Evolutionary conservation across 768 basidiomycete species (phyloP).

Genomic region (Kwoniella dejecticola): DNA sequence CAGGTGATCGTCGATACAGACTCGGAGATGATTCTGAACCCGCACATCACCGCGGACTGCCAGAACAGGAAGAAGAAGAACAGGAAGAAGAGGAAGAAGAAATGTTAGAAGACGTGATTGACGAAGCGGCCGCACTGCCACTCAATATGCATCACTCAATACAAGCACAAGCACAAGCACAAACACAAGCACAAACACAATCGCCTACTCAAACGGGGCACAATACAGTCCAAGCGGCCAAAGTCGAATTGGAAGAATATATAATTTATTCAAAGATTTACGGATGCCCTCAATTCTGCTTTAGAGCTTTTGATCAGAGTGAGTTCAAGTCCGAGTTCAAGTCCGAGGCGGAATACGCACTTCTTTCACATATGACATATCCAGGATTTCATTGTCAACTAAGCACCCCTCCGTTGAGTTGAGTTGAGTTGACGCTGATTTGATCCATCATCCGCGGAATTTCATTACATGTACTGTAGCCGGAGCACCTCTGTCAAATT

Average conservation of each 20-base stretch:
- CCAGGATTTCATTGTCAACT: too few species aligned
- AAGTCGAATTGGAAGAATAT: slow-evolving; percentile 19
- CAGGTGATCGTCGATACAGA: too few species aligned
- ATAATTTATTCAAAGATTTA: slow-evolving; percentile 29
- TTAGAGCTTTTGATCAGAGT: slow-evolving; percentile 30
- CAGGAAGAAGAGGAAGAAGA: slow-evolving; percentile 16
- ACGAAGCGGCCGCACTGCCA: slow-evolving; percentile 60
- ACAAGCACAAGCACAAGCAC: too few species aligned
- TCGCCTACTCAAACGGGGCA: too few species aligned
- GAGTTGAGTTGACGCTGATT: too few species aligned
- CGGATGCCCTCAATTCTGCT: slow-evolving; percentile 28
- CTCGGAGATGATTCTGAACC: too few species aligned
- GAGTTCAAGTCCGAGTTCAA: slow-evolving; percentile 4
- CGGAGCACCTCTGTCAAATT: slow-evolving; percentile 19
- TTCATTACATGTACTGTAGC: slow-evolving; percentile 6
- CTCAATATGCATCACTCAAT: too few species aligned
- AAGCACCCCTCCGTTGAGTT: too few species aligned
- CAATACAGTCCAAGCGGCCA: background rate
- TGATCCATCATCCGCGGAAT: too few species aligned
- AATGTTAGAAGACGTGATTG: background rate
- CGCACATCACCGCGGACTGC: too few species aligned
- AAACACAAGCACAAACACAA: too few species aligned
- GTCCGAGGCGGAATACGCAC: background rate
- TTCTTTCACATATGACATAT: too few species aligned
- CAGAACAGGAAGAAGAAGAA: background rate